These are phyloP conservation scores for Pulveroboletus sp. DNA, from an alignment of 768 basidiomycete genomes.

Conservation along the genomic window DNA sequence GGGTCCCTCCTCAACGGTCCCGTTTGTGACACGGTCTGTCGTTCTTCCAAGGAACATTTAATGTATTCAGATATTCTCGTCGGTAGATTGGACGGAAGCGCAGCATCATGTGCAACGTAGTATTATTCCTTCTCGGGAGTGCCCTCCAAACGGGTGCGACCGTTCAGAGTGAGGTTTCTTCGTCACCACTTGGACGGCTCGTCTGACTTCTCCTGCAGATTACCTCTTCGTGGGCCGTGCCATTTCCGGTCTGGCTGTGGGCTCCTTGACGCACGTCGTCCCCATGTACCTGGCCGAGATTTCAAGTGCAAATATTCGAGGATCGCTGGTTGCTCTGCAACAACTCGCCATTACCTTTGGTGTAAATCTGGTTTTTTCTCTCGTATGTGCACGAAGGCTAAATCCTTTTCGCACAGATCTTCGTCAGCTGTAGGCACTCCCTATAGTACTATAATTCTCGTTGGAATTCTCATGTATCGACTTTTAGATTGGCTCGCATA, in stretches of 20 bases:
- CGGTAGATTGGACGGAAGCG: constrained; percentile 28
- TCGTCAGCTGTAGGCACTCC: constrained; percentile 32
- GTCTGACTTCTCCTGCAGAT: constrained; percentile 5
- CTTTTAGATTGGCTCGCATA: constrained; percentile 30
- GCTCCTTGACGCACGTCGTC: constrained; percentile 23
- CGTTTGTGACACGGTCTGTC: constrained; percentile 28
- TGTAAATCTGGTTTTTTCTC: constrained; percentile 19
- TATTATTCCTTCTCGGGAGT: constrained; percentile 30
- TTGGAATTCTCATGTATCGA: neutral
- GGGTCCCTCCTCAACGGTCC: constrained; percentile 31
- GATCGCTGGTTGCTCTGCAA: constrained; percentile 35
- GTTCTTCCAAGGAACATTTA: neutral
- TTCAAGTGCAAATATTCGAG: constrained; percentile 37
- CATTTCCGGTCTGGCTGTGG: constrained; percentile 16
- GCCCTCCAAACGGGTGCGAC: constrained; percentile 32
- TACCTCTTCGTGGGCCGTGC: constrained; percentile 31
- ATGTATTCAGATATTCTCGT: neutral
- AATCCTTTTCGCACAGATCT: constrained; percentile 17
- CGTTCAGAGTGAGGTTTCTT: constrained; percentile 10
- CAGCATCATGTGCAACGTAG: constrained; percentile 26
- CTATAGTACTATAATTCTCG: neutral
- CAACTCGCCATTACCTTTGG: constrained; percentile 36
- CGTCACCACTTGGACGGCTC: neutral
- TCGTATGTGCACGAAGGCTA: neutral
- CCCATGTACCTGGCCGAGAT: constrained; percentile 39